phyloP scores from a whole-genome alignment of 495 filamentous ascomycete species.

The Jackrogersella minutella region DNA sequence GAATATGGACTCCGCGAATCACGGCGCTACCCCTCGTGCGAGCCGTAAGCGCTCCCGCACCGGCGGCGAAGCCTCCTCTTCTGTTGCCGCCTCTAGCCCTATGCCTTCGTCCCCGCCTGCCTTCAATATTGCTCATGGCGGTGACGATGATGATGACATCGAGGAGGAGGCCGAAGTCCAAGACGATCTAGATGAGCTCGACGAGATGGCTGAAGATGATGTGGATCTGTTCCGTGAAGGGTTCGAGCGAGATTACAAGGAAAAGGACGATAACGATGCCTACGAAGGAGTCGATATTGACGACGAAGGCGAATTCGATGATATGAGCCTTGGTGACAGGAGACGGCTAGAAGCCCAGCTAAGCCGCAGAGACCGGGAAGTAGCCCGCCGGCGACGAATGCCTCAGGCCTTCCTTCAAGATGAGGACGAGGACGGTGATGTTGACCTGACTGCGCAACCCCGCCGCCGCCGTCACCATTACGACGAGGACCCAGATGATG shows the following conservation, averaged over 20 bases:
- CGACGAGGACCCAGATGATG: slow-evolving; percentile 91
- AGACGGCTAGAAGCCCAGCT: slow-evolving; percentile 84
- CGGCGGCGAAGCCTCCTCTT: slow-evolving; percentile 72
- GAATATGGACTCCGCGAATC: slow-evolving; percentile 87
- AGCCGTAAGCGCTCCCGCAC: slow-evolving; percentile 85
- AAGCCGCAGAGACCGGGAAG: slow-evolving; percentile 81
- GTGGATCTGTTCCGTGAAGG: slow-evolving; percentile 94
- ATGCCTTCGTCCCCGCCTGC: slow-evolving; percentile 60
- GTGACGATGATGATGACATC: slow-evolving; percentile 75
- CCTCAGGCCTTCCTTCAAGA: slow-evolving; percentile 86
- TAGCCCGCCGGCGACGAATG: slow-evolving; percentile 76
- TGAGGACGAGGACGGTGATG: slow-evolving; percentile 84
- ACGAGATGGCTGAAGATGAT: slow-evolving; percentile 96
- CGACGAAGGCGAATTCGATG: slow-evolving; percentile 71
- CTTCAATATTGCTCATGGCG: slow-evolving; percentile 61
- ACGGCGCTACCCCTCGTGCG: slow-evolving; percentile 65
- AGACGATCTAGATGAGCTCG: slow-evolving; percentile 88
- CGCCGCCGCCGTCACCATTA: slow-evolving; percentile 84
- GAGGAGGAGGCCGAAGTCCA: slow-evolving; percentile 77
- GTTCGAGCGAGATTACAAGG: slow-evolving; percentile 84
- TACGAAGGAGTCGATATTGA: slow-evolving; percentile 58
- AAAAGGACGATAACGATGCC: slow-evolving; percentile 56
- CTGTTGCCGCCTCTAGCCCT: slow-evolving; percentile 66
- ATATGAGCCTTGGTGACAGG: slow-evolving; percentile 80
- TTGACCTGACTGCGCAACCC: slow-evolving; percentile 83